Conservation (phyloP, 2,329 filamentous ascomycete genomes). For the Alternaria panax region DNA sequence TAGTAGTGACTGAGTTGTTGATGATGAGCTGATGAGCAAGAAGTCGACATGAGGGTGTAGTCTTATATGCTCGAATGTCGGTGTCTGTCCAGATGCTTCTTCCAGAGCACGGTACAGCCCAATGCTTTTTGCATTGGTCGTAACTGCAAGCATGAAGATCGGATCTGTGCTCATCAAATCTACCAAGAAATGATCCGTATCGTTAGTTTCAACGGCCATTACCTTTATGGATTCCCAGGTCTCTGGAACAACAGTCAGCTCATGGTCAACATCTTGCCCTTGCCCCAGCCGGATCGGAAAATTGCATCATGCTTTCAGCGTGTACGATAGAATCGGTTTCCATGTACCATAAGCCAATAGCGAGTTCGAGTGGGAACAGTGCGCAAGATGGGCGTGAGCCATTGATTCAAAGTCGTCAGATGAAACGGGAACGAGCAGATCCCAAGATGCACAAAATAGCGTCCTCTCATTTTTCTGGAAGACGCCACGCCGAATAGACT, state of each 20-base stretch:
- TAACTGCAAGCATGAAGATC: neutral
- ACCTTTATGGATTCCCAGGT: neutral
- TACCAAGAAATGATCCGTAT: neutral
- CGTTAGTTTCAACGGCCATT: neutral
- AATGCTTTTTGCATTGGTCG: neutral
- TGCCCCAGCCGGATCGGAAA: neutral
- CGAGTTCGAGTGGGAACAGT: neutral
- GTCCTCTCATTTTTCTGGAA: neutral
- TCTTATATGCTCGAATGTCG: neutral
- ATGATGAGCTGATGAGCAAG: neutral
- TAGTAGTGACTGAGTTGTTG: slow-evolving; percentile 3
- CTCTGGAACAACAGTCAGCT: neutral
- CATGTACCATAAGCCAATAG: neutral
- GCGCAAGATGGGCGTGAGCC: neutral
- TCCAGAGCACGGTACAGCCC: neutral
- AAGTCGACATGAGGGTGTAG: neutral
- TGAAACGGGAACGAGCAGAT: neutral
- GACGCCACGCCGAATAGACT: neutral
- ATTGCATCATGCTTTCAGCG: neutral
- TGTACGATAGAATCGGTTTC: neutral
- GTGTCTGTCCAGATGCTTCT: slow-evolving; percentile 1
- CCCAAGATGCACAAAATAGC: neutral
- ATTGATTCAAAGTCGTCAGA: slow-evolving; percentile 1
- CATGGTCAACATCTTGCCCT: neutral
- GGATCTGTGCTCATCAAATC: neutral